phyloP scores from a whole-genome alignment of 2,329 filamentous ascomycete genomes.

The Penicillium paneum region DNA sequence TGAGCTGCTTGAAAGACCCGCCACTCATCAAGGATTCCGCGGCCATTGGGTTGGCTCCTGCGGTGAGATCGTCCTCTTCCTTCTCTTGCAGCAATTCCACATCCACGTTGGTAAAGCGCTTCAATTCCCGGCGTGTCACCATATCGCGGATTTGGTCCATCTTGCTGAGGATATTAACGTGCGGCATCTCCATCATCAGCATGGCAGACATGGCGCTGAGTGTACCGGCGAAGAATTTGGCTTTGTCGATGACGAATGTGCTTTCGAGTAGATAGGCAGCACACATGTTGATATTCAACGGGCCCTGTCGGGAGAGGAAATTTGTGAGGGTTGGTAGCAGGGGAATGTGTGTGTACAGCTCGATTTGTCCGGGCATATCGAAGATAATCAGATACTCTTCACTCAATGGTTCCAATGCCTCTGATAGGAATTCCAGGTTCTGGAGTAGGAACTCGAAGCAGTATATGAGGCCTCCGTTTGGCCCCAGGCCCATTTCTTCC shows the following conservation, averaged over 20 bases:
- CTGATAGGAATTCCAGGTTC: conserved; percentile 87
- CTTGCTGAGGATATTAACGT: conserved; percentile 94
- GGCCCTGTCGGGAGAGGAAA: conserved; percentile 73
- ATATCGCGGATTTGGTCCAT: conserved; percentile 96
- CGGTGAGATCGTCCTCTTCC: conserved; percentile 50
- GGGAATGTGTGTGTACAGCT: conserved; percentile 95
- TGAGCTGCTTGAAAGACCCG: conserved; percentile 75
- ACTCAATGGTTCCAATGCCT: conserved; percentile 77
- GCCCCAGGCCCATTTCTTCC: conserved; percentile 87
- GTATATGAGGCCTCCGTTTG: conserved; percentile 90
- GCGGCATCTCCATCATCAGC: conserved; percentile 96
- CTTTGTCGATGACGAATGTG: conserved; percentile 90
- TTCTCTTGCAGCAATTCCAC: conserved; percentile 72
- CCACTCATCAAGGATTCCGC: conserved; percentile 73
- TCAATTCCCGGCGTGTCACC: conserved; percentile 80
- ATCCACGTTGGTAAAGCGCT: conserved; percentile 86
- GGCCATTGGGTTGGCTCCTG: conserved; percentile 60
- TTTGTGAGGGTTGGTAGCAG: conserved; percentile 81
- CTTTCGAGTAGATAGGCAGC: conserved; percentile 93
- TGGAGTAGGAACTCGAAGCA: conserved; percentile 95
- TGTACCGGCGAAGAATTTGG: conserved; percentile 96
- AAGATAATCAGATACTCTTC: conserved; percentile 97
- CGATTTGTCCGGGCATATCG: conserved; percentile 98
- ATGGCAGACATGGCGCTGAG: conserved; percentile 97
- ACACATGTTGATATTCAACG: conserved; percentile 85